phyloP scores from a whole-genome alignment of 2,329 filamentous ascomycete species.

The Clarireedia monteithiana region DNA sequence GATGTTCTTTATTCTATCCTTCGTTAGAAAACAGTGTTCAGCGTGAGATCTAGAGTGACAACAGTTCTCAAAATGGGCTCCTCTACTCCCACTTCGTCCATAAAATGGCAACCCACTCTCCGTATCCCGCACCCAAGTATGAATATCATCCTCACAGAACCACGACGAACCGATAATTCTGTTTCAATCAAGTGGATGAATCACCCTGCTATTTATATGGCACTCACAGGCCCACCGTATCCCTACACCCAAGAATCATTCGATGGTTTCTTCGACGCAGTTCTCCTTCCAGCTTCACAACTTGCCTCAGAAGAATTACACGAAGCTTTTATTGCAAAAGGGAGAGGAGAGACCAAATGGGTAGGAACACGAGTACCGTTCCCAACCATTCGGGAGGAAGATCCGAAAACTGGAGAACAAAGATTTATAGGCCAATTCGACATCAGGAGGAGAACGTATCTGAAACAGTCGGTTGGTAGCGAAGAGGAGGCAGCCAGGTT shows the following conservation, averaged over 20 bases:
- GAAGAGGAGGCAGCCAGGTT: not conserved
- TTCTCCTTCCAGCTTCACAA: not conserved
- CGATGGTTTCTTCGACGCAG: not conserved
- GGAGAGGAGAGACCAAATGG: not conserved
- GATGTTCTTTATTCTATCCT: no score
- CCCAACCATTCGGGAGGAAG: slow-evolving; percentile 2
- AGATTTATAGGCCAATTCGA: not conserved
- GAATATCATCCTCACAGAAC: slow-evolving; percentile 1
- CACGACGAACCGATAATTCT: not conserved
- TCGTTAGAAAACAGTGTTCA: no score
- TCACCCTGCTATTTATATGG: not conserved
- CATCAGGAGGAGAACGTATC: not conserved
- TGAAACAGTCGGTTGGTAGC: not conserved
- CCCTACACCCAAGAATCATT: not conserved
- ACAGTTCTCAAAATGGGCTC: not conserved
- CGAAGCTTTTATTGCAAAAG: not conserved
- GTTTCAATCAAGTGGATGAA: not conserved
- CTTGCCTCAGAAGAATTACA: not conserved
- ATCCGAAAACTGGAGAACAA: not conserved
- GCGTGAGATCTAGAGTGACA: not conserved
- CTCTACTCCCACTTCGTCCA: not conserved
- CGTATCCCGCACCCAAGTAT: not conserved
- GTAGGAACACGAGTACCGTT: not conserved
- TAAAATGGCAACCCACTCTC: not conserved
- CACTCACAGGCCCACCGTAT: not conserved